phyloP scores from a whole-genome alignment of 2,329 filamentous ascomycete genomes.

The Fusarium agapanthi region DNA sequence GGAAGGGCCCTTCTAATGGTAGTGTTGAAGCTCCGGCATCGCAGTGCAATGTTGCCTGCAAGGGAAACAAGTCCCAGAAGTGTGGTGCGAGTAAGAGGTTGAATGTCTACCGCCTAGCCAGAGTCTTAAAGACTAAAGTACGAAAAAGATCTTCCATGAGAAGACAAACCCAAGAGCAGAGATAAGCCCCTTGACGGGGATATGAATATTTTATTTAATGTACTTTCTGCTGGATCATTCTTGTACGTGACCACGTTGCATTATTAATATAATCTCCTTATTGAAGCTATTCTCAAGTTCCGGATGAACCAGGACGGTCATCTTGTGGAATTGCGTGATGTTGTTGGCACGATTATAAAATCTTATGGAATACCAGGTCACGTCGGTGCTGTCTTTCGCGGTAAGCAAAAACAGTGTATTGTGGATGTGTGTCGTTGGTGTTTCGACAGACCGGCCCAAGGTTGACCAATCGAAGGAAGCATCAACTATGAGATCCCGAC shows the following conservation, averaged over 20 bases:
- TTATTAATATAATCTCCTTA: background rate
- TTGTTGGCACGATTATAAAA: background rate
- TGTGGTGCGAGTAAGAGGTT: conserved; percentile 24
- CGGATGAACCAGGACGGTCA: too few species aligned
- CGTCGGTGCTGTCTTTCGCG: too few species aligned
- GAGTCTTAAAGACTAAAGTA: conserved; percentile 1
- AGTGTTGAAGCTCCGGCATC: conserved; percentile 20
- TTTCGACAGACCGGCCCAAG: background rate
- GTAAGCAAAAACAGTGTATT: too few species aligned
- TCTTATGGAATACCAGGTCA: too few species aligned
- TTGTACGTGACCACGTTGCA: background rate
- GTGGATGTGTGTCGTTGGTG: too few species aligned
- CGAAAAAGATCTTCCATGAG: background rate
- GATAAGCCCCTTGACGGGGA: background rate
- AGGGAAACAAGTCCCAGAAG: conserved; percentile 19
- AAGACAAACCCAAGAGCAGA: background rate
- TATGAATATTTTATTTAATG: background rate
- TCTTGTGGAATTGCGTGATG: background rate
- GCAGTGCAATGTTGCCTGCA: conserved; percentile 23
- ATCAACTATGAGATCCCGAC: background rate
- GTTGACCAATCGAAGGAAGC: background rate
- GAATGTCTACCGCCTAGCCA: conserved; percentile 28
- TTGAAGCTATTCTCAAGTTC: background rate
- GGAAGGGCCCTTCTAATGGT: conserved; percentile 16
- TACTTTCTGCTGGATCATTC: background rate